Evolutionary conservation across 2,329 filamentous ascomycete genomes (phyloP), one percentile per base, ranked within the genome.

Genomic region (Xenoacremonium recifei): DNA sequence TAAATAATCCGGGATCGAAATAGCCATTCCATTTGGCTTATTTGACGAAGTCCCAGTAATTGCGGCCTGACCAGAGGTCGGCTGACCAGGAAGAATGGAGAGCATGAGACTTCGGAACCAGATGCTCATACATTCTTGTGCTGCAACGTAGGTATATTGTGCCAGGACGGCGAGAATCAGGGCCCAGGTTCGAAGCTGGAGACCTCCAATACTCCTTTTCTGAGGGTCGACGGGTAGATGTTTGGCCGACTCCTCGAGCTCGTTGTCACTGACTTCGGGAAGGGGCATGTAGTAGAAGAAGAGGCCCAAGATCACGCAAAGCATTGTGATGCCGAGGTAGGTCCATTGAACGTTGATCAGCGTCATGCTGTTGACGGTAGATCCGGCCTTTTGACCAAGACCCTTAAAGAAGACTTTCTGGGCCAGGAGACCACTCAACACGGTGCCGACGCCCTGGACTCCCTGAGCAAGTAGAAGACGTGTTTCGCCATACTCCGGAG

Each of bases 271-370:
- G 7, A 81, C 74, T 50, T 84, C 82, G 1, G 81, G 80, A 3
- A 85, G 66, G 1, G 81, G 81, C 71, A 84, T 80, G 54, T 85
- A 85, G 58, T 79, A 85, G 60, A 85, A 84, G 58, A 85, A 79
- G 4, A 85, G 67, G 0, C 82, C 86, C 3, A 95, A 72, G 3
- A 79, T 70, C 39, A 85, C 86, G 44, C 85, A 87, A 42, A 90
- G 83, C 18, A 85, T 71, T 0, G 87, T 88, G 47, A 92, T 85
- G 41, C 83, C 85, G n/a, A 93, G 76, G 54, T 93, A 93, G 0
- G 87, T 87, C 85, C 85, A 95, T 63, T 93, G 89, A 2, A 92
- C 85, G 47, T 85, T 82, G 48, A 87, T 76, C 3, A 93, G 73
- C 2, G 77, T 77, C 21, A 72, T 61, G 23, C 58, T 64, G 31